Percentiles rank a stretch among this genome's conserved stretches.
phyloP scores from a whole-genome alignment of 805 yeast genomes.

The Komagataella populi region DNA sequence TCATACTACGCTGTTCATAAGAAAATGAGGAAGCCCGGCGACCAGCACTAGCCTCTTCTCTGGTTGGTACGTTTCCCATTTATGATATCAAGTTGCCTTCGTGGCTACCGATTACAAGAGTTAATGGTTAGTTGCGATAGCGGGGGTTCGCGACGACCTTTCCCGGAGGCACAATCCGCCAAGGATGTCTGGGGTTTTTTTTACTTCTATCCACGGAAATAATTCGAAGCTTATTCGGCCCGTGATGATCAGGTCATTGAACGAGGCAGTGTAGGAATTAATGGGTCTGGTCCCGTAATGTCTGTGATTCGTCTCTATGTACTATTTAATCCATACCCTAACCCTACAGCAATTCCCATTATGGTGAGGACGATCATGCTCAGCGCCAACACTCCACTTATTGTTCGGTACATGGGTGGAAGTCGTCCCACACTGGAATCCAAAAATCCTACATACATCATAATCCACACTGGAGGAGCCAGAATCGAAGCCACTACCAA shows the following conservation, averaged over 20 bases:
- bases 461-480: slow-evolving; percentile 16
- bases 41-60: slow-evolving; percentile 16
- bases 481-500: slow-evolving; percentile 10
- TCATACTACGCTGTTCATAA: neutral
- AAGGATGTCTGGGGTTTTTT: neutral
- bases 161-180: neutral
- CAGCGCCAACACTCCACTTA: slow-evolving; percentile 9
- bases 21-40: slow-evolving; percentile 1
- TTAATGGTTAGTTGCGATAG: neutral
- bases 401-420: slow-evolving; percentile 9
- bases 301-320: neutral
- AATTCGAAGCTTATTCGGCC: neutral
- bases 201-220: neutral
- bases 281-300: neutral
- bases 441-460: slow-evolving; percentile 13
- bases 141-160: neutral
- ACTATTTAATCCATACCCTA: slow-evolving; percentile 11
- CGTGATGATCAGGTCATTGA: neutral
- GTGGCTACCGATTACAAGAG: neutral
- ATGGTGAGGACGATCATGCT: slow-evolving; percentile 7
- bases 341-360: slow-evolving; percentile 13
- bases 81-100: neutral
- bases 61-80: slow-evolving; percentile 37
- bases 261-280: neutral
- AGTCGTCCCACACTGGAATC: slow-evolving; percentile 13